Evolutionary conservation across 768 basidiomycete species (phyloP).

Genomic region (Neoboletus subvelutipes): DNA sequence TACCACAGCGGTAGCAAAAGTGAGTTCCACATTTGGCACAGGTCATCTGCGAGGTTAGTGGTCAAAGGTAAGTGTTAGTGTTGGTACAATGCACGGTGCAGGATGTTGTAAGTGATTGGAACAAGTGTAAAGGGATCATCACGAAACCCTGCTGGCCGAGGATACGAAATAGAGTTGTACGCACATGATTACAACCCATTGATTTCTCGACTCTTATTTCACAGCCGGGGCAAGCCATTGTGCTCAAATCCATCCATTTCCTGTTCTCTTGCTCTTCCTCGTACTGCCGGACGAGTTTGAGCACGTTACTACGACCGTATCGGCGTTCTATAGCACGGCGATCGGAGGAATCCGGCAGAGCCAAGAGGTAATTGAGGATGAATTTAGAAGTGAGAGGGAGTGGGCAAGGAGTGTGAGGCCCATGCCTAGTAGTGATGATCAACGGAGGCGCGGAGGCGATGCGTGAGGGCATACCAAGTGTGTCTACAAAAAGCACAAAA

Average conservation of each 20-base stretch:
- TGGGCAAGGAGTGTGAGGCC: slow-evolving; percentile 69
- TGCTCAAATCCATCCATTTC: slow-evolving; percentile 67
- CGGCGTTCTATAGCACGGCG: slow-evolving; percentile 56
- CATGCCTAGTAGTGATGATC: slow-evolving; percentile 60
- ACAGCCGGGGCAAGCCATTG: slow-evolving; percentile 76
- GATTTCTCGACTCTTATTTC: slow-evolving; percentile 70
- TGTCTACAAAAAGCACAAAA: slow-evolving; percentile 84
- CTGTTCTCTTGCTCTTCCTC: slow-evolving; percentile 75
- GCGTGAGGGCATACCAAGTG: slow-evolving; percentile 57
- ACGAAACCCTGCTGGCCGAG: not conserved
- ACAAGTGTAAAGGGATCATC: not conserved
- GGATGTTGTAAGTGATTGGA: not conserved
- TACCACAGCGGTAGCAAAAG: slow-evolving; percentile 82
- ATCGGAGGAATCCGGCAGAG: slow-evolving; percentile 49
- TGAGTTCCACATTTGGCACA: slow-evolving; percentile 73
- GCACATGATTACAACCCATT: slow-evolving; percentile 85
- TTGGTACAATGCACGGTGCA: slow-evolving; percentile 1
- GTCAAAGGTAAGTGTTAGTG: not conserved
- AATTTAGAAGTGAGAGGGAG: slow-evolving; percentile 65
- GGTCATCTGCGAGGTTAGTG: slow-evolving; percentile 56
- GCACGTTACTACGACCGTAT: slow-evolving; percentile 62
- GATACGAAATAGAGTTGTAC: slow-evolving; percentile 23
- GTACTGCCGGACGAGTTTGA: slow-evolving; percentile 57
- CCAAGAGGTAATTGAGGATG: slow-evolving; percentile 63
- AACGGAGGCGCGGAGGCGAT: slow-evolving; percentile 1